These are phyloP conservation scores for Tolypocladium amazonense DNA, from an alignment of 2,329 filamentous ascomycete genomes.

Conservation along the genomic window DNA sequence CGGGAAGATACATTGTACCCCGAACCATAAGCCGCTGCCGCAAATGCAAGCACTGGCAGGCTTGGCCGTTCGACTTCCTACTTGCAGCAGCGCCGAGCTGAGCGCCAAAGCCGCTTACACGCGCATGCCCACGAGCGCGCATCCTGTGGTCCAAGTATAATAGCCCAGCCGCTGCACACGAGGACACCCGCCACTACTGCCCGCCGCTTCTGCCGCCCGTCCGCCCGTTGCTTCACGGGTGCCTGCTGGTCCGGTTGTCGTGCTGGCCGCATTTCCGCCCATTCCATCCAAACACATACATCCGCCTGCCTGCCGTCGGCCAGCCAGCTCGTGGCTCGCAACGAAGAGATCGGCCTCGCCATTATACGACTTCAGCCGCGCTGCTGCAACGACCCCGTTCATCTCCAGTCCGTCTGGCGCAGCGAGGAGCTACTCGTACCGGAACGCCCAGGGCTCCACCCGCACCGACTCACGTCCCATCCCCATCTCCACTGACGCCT, in stretches of 20 bases:
- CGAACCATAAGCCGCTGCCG: not conserved
- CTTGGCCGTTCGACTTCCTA: conserved; percentile 1
- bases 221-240: not conserved
- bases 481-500: not conserved
- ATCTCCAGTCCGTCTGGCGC: not conserved
- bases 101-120: conserved; percentile 21
- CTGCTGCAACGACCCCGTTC: not conserved
- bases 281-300: not conserved
- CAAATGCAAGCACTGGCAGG: not conserved
- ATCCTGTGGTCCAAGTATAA: not conserved
- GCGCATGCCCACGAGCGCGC: not conserved
- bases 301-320: not conserved
- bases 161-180: not conserved
- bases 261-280: not conserved
- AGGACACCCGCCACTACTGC: not conserved
- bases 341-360: not conserved
- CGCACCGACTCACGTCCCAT: conserved; percentile 6
- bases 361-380: not conserved
- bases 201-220: conserved; percentile 13
- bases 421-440: not conserved
- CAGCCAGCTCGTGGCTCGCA: not conserved
- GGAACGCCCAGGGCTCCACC: conserved; percentile 2
- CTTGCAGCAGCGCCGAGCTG: conserved; percentile 16
- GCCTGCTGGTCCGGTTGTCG: not conserved
- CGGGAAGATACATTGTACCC: not conserved